Evolutionary conservation across 2,329 filamentous ascomycete species (phyloP).

Genomic region (Pseudopyricularia cyperi): DNA sequence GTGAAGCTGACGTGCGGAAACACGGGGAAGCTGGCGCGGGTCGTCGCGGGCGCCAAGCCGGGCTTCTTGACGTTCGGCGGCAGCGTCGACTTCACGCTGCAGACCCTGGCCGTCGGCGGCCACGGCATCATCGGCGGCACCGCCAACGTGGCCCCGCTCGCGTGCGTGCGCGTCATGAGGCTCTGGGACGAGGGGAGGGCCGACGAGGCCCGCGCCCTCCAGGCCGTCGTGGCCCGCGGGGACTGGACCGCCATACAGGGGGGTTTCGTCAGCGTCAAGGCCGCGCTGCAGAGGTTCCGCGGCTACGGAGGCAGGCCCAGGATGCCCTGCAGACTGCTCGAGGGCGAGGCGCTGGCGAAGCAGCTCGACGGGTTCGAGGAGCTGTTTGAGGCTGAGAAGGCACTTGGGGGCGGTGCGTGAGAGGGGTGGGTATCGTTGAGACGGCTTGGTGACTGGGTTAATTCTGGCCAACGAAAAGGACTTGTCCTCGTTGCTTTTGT

Average conservation of each 20-base stretch:
- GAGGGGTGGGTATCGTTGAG: background rate
- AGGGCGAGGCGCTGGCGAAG: slow-evolving; percentile 17
- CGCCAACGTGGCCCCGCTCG: slow-evolving; percentile 51
- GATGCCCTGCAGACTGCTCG: slow-evolving; percentile 22
- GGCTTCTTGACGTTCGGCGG: slow-evolving; percentile 58
- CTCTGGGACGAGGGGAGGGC: slow-evolving; percentile 45
- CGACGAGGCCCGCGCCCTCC: slow-evolving; percentile 47
- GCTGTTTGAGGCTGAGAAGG: slow-evolving; percentile 18
- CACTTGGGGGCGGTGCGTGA: slow-evolving; percentile 11
- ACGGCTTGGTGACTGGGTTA: background rate
- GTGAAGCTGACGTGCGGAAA: slow-evolving; percentile 53
- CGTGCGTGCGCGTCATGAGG: slow-evolving; percentile 47
- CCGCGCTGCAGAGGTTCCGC: slow-evolving; percentile 25
- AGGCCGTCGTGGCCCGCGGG: slow-evolving; percentile 27
- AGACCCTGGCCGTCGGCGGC: slow-evolving; percentile 56
- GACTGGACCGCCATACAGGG: slow-evolving; percentile 33
- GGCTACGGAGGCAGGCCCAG: slow-evolving; percentile 24
- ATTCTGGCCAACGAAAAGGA: background rate
- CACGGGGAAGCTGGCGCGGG: slow-evolving; percentile 43
- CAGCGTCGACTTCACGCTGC: slow-evolving; percentile 61
- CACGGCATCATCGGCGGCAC: slow-evolving; percentile 60
- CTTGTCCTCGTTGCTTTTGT: too few relatives aligned
- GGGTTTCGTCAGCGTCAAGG: slow-evolving; percentile 35
- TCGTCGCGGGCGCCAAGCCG: slow-evolving; percentile 24
- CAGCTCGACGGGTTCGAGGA: slow-evolving; percentile 19